Conservation (phyloP, 345 rosid species). For the Arabis alpina region DNA sequence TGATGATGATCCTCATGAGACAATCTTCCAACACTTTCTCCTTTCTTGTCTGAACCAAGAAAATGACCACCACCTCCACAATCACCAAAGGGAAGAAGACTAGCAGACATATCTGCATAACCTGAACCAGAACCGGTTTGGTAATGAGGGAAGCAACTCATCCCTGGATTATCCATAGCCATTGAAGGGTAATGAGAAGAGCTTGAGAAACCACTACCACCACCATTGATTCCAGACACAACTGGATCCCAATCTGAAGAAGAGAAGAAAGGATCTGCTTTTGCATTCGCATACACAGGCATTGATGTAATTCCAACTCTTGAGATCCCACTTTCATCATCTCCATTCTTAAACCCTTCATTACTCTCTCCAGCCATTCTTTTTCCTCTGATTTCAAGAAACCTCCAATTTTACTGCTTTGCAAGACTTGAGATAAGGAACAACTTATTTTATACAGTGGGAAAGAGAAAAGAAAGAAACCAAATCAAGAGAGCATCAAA, state of each 20-base stretch:
- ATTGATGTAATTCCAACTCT: constrained; percentile 49
- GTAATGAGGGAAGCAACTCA: constrained; percentile 55
- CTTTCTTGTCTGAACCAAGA: constrained; percentile 56
- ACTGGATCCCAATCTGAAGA: constrained; percentile 86
- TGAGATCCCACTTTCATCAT: constrained; percentile 49
- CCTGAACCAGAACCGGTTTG: constrained; percentile 57
- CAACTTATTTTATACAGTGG: constrained; percentile 61
- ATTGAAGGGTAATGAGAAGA: constrained; percentile 59
- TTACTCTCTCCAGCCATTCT: constrained; percentile 58
- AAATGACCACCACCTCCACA: constrained; percentile 49
- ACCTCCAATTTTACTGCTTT: constrained; percentile 45
- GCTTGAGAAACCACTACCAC: constrained; percentile 53
- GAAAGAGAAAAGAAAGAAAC: constrained; percentile 50
- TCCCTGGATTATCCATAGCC: constrained; percentile 62
- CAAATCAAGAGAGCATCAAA: constrained; percentile 68
- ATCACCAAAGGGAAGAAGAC: constrained; percentile 63
- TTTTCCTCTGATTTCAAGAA: constrained; percentile 46
- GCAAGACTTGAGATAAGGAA: constrained; percentile 71
- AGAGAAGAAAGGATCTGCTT: constrained; percentile 65
- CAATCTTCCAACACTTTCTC: constrained; percentile 49
- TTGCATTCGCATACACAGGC: constrained; percentile 49
- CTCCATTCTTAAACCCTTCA: constrained; percentile 56
- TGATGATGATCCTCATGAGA: constrained; percentile 51
- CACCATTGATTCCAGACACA: constrained; percentile 39
- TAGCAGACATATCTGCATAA: constrained; percentile 55